A percentile compares a stretch with the other conserved stretches of the same genome.
These are phyloP conservation scores for Trichosporon faecale DNA, from an alignment of 1,284 basidiomycete species.

Conservation along the genomic window DNA sequence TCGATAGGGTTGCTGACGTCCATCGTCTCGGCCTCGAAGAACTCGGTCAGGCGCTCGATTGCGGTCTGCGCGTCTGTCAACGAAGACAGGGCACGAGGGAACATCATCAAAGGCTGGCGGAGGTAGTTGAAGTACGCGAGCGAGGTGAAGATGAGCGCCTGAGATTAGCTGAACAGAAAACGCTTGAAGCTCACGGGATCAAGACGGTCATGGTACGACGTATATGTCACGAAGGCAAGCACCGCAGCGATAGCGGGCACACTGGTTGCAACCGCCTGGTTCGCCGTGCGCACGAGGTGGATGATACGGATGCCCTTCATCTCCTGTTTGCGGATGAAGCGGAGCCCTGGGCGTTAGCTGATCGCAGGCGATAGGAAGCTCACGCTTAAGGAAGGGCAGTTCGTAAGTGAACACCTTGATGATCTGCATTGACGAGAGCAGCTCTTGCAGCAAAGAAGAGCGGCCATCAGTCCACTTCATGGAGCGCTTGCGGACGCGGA, in stretches of 20 bases:
- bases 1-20: constrained; percentile 55
- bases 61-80: constrained; percentile 66
- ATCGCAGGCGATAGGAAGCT: constrained; percentile 24
- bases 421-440: constrained; percentile 67
- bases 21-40: constrained; percentile 62
- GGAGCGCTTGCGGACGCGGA: constrained; percentile 60
- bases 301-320: constrained; percentile 61
- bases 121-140: constrained; percentile 67
- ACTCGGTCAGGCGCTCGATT: constrained; percentile 56
- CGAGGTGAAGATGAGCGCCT: constrained; percentile 65
- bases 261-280: constrained; percentile 49
- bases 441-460: constrained; percentile 74
- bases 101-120: constrained; percentile 66
- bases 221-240: constrained; percentile 70
- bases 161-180: constrained; percentile 34
- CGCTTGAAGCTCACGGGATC: constrained; percentile 48
- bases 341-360: constrained; percentile 55
- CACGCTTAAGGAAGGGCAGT: constrained; percentile 62
- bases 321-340: constrained; percentile 59
- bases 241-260: constrained; percentile 64
- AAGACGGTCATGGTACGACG: constrained; percentile 58
- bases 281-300: constrained; percentile 62
- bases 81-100: constrained; percentile 63
- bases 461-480: constrained; percentile 77
- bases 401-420: constrained; percentile 76